Evolutionary conservation across 768 basidiomycete genomes (phyloP), one percentile per base, ranked within the genome.

Genomic region (Lactarius evosmus): DNA sequence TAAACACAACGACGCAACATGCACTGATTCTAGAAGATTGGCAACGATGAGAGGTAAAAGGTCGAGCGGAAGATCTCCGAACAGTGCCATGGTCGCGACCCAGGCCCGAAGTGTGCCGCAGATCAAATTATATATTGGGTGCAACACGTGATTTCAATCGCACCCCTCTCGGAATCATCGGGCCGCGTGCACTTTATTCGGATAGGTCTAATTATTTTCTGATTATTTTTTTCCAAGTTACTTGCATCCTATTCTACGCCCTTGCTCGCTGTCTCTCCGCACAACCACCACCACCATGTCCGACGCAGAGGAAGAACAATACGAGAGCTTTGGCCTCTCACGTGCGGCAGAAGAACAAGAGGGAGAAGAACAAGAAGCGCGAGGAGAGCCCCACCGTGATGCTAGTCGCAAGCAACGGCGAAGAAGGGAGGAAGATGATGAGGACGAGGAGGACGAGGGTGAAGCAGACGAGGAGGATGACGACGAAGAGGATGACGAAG

Each of bases 1-100:
- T 6, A 85, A 80, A 70, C 84, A 87, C 7, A 79, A 69, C 0
- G 70, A 61, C 7, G 79, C 79, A 27, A 89, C 73, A 70, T 88
- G 80, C 29, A 78, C 79, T 0, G 85, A 78, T 38, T 79, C 83
- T 5, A 78, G 53, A 16, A 91, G 58, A 59, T 82, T 78, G 12
- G 71, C 73, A 52, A 90, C 67, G 25, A 92, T 79, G 17, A 78
- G 68, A 3, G 86, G 82, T 1, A 90, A 70, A 22, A 93, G 72
- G 54, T 91, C 90, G 22, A 85, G 67, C 11, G 91, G 91, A 3
- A 93, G 77, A 66, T 88, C 83, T 32, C 75, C 59, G 67, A 88
- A 84, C 36, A 63, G 56, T 8, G 71, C 68, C 82, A 85, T 82
- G 14, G n/a, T 34, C 33, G 7, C 14, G 36, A n/a, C n/a, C n/a